A percentile compares a stretch with the other conserved stretches of the same genome.
Evolutionary conservation across 2,329 filamentous ascomycete genomes (phyloP).

Genomic region (Lecanicillium sp.): DNA sequence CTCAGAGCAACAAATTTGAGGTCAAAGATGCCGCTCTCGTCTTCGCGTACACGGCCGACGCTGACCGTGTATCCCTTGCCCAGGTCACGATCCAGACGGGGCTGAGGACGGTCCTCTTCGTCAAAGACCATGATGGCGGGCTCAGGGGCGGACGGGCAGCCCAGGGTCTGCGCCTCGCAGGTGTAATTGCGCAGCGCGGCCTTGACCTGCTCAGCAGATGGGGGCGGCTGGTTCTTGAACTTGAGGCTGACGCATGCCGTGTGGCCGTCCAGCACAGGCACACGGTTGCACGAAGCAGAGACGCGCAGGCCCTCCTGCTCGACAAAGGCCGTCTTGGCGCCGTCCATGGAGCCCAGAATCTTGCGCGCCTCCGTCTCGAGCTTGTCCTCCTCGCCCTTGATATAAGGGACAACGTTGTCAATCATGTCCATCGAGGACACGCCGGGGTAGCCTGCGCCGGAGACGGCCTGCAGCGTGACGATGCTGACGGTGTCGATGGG

Average conservation of each 20-base stretch:
- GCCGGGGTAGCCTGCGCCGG: slow-evolving; percentile 83
- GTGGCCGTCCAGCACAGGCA: slow-evolving; percentile 92
- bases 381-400: slow-evolving; percentile 92
- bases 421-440: slow-evolving; percentile 92
- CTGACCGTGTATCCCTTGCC: slow-evolving; percentile 84
- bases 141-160: slow-evolving; percentile 78
- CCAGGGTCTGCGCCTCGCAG: slow-evolving; percentile 72
- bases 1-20: slow-evolving; percentile 91
- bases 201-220: slow-evolving; percentile 68
- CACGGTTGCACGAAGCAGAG: slow-evolving; percentile 84
- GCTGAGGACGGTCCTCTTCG: slow-evolving; percentile 83
- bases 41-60: slow-evolving; percentile 79
- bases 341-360: slow-evolving; percentile 74
- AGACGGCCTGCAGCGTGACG: slow-evolving; percentile 92
- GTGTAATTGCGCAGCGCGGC: slow-evolving; percentile 73
- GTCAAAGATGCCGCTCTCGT: slow-evolving; percentile 84
- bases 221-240: slow-evolving; percentile 69
- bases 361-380: slow-evolving; percentile 91
- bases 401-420: slow-evolving; percentile 93
- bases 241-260: slow-evolving; percentile 86
- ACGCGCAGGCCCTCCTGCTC: slow-evolving; percentile 70
- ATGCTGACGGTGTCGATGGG: slow-evolving; percentile 68
- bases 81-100: slow-evolving; percentile 79
- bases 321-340: slow-evolving; percentile 63
- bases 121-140: slow-evolving; percentile 84